phyloP scores from a whole-genome alignment of 495 filamentous ascomycete genomes.

The Aspergillus sclerotiicarbonarius region DNA sequence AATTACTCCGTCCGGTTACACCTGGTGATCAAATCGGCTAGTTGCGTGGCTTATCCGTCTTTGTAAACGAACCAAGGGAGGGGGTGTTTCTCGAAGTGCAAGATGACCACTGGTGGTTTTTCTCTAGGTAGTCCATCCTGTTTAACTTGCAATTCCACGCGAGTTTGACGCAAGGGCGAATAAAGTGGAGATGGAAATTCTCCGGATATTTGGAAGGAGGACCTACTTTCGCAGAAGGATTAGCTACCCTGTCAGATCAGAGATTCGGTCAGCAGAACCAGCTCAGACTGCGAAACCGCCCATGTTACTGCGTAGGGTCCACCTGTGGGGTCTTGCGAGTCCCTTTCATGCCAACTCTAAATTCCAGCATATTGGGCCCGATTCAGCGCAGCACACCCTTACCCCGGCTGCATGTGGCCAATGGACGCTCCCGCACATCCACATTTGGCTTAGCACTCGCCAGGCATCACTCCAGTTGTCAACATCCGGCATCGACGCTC shows the following conservation, averaged over 20 bases:
- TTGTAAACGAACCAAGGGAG: background rate
- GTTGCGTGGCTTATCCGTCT: background rate
- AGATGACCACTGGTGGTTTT: too few species aligned
- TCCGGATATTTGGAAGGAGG: background rate
- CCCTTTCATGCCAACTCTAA: background rate
- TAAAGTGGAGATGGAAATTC: background rate
- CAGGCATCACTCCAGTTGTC: background rate
- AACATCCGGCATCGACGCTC: background rate
- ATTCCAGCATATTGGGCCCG: background rate
- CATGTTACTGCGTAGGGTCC: background rate
- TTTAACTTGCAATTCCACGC: background rate
- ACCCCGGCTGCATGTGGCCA: background rate
- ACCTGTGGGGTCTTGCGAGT: background rate
- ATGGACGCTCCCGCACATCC: background rate
- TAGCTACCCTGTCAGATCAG: background rate
- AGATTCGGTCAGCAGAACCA: background rate
- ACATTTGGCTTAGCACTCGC: background rate
- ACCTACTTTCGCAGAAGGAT: background rate
- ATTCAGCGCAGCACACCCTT: background rate
- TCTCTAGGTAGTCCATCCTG: too few species aligned
- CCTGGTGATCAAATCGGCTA: constrained; percentile 1
- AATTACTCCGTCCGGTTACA: constrained; percentile 4
- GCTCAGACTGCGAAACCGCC: background rate
- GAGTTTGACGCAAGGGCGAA: background rate
- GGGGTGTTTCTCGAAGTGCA: too few species aligned